Evolutionary conservation across 768 basidiomycete genomes (phyloP).

Genomic region (Boletus pseudo-olivaceus): DNA sequence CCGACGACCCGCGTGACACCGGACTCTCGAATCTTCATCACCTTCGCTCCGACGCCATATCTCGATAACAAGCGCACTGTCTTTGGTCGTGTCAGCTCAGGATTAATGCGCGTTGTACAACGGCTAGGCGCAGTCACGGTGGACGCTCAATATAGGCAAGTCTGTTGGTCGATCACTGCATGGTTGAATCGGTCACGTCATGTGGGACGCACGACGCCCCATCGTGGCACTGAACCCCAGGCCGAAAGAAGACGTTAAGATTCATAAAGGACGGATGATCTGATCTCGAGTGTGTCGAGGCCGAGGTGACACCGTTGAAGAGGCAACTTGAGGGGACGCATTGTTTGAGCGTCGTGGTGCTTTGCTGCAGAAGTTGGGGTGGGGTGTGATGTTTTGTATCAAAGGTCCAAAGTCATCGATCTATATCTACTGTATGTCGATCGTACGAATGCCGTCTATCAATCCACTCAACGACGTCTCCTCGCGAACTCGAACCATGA

Average conservation of each 20-base stretch:
- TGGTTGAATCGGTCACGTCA: neutral
- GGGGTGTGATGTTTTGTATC: neutral
- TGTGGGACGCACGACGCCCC: neutral
- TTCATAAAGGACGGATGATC: conserved; percentile 62
- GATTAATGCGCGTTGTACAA: too few relatives aligned
- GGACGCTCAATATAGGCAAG: too few relatives aligned
- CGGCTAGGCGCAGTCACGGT: too few relatives aligned
- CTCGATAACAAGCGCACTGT: too few relatives aligned
- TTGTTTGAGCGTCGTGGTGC: neutral
- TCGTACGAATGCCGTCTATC: neutral
- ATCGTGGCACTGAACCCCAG: conserved; percentile 19
- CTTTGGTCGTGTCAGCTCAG: too few relatives aligned
- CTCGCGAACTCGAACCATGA: neutral
- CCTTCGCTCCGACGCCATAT: too few relatives aligned
- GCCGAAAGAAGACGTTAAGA: conserved; percentile 81
- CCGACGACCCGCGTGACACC: too few relatives aligned
- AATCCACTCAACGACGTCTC: neutral
- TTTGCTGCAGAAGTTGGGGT: neutral
- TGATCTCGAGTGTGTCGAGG: neutral
- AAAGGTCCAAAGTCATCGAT: neutral
- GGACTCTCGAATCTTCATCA: too few relatives aligned
- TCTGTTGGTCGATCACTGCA: too few relatives aligned
- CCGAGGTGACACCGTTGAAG: too few relatives aligned
- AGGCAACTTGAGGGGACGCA: too few relatives aligned
- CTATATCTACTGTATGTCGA: neutral